A percentile compares a stretch with the other conserved stretches of the same genome.
phyloP scores from a whole-genome alignment of 352 stramenopile genomes.

The Blastocystis sp. region DNA sequence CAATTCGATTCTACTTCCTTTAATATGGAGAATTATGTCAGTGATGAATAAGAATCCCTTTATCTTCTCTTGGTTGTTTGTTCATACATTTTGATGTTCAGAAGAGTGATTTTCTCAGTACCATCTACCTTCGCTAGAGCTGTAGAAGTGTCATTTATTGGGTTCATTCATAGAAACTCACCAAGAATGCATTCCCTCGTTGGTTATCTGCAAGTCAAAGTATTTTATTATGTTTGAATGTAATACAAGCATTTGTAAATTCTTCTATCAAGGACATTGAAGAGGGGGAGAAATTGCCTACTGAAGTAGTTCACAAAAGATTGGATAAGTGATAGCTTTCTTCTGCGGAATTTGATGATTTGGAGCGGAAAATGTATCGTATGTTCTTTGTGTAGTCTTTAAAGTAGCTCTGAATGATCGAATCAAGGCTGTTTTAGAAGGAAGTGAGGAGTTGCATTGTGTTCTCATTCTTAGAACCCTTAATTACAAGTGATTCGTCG shows the following conservation, averaged over 20 bases:
- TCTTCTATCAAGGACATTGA: no score
- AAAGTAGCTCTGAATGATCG: conserved; percentile 17
- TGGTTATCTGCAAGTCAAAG: no score
- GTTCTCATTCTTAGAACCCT: not conserved
- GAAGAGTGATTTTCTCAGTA: not conserved
- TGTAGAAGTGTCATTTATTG: not conserved
- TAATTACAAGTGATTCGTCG: not conserved
- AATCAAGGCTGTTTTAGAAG: not conserved
- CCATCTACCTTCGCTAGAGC: not conserved
- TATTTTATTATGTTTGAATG: no score
- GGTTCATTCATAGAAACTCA: not conserved
- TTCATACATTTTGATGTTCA: not conserved
- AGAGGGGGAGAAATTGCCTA: no score
- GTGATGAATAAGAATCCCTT: conserved; percentile 14
- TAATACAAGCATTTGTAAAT: no score
- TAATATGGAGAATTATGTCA: conserved; percentile 35
- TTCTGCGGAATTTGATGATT: not conserved
- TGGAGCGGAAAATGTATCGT: conserved; percentile 39
- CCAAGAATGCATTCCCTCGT: no score
- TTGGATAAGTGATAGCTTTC: not conserved
- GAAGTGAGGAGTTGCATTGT: not conserved
- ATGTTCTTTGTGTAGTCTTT: not conserved
- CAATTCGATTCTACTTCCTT: conserved; percentile 25
- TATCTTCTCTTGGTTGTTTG: not conserved
- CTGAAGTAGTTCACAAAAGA: no score